phyloP scores from a whole-genome alignment of 2,329 filamentous ascomycete genomes.

The Pseudocercospora ulei region DNA sequence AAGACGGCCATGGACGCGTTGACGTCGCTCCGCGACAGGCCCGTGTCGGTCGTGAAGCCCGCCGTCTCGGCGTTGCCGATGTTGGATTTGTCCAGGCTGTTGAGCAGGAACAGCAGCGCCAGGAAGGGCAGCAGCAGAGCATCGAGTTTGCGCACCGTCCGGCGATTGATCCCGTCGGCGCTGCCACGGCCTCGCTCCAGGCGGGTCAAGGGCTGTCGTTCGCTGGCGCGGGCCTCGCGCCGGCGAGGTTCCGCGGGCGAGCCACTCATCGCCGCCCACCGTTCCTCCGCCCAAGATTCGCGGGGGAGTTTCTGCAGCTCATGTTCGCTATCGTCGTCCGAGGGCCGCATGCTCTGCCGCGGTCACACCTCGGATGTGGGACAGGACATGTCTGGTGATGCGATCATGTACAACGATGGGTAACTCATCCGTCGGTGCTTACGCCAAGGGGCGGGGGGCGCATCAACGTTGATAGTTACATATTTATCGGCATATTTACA shows the following conservation, averaged over 20 bases:
- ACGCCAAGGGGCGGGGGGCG: no score
- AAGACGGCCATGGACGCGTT: constrained; percentile 50
- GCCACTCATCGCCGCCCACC: constrained; percentile 1
- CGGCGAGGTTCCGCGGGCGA: background rate
- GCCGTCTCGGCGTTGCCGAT: constrained; percentile 50
- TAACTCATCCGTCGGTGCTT: no score
- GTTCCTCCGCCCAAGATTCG: constrained; percentile 13
- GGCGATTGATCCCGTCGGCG: constrained; percentile 23
- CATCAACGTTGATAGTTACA: no score
- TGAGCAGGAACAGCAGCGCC: constrained; percentile 45
- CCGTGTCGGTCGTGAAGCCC: constrained; percentile 50
- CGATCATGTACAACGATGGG: no score
- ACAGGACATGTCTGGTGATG: no score
- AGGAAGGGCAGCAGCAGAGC: constrained; percentile 45
- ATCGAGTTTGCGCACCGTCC: constrained; percentile 44
- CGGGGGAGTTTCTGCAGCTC: constrained; percentile 15
- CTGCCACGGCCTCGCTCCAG: background rate
- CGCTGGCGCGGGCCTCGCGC: background rate
- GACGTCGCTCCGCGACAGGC: constrained; percentile 44
- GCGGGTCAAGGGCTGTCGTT: constrained; percentile 2
- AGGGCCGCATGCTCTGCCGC: constrained; percentile 1
- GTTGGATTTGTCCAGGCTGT: constrained; percentile 47
- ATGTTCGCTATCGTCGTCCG: constrained; percentile 10
- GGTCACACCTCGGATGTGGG: constrained; percentile 6
- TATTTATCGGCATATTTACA: no score